A percentile compares a stretch with the other conserved stretches of the same genome.
Conservation (phyloP, 139 green algal genomes). For the Tetradesmus lagerheimii region DNA sequence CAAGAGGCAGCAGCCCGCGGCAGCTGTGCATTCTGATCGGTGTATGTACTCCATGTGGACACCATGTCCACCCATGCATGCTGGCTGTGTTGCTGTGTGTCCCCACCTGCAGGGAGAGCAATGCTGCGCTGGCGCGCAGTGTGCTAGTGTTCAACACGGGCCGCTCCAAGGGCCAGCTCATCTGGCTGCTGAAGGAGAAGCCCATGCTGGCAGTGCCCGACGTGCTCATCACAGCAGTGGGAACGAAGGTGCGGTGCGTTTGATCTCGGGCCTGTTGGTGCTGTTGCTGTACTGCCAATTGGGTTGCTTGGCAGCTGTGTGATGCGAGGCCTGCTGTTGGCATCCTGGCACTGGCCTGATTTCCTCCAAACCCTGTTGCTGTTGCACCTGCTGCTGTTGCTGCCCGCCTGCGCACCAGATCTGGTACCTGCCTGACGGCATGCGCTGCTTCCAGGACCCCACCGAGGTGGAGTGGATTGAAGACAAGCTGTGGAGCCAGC, state of each 20-base stretch:
- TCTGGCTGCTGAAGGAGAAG: constrained; percentile 78
- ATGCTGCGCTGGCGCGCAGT: constrained; percentile 68
- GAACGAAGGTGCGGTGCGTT: constrained; percentile 75
- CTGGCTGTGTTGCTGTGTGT: neutral
- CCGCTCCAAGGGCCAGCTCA: constrained; percentile 76
- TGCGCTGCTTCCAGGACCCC: constrained; percentile 60
- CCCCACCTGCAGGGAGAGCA: constrained; percentile 83
- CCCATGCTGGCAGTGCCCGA: constrained; percentile 84
- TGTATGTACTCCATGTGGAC: no score
- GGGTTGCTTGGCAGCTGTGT: no score
- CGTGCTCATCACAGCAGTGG: constrained; percentile 89
- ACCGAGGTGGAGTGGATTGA: constrained; percentile 79
- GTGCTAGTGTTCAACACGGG: constrained; percentile 81
- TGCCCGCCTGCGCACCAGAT: constrained; percentile 58
- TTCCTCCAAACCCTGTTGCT: no score
- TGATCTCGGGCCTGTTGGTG: neutral
- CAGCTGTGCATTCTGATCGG: no score
- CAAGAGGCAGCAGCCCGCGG: no score
- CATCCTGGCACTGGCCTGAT: no score
- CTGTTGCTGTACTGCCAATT: neutral
- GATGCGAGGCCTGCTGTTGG: no score
- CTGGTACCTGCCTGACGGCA: constrained; percentile 74
- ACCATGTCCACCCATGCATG: neutral
- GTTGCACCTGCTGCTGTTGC: neutral
- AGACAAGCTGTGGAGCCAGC: constrained; percentile 77